Base-by-base conservation (phyloP, 306 rosid species). In the Cucurbita argyrosperma region DNA sequence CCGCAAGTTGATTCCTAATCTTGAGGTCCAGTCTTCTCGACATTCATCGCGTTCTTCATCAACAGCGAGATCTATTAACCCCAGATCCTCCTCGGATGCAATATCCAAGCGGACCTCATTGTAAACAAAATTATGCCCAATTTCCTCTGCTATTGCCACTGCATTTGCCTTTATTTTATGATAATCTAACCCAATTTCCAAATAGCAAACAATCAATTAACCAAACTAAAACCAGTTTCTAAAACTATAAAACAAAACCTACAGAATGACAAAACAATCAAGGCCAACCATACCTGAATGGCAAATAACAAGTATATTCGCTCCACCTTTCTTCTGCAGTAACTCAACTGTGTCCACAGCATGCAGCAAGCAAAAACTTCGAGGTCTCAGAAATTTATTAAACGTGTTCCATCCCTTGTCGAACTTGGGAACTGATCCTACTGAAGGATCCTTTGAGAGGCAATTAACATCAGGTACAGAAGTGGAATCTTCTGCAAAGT, bases 361-460 rank as follows among this genome's bases (percentile, higher is more conserved):
- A 67, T 94, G 99, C 84, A 88, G 96, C 84, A 94, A 80, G 84
- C 99, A 94, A 87, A 94, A 94, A 75, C 92, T 88, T 76, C 96
- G 86, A 26, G 99, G 99, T 80, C 97, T 91, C 56, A 87, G 79
- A 84, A 85, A 83, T 67, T 85, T 88, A 74, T 81, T 61, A 61
- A 81, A 76, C 49, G 85, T 75, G 74, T 85, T 82, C 97, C 95
- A 87, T 66, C 68, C 77, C n/a, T 57, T 79, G 38, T 75, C 85
- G 67, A 67, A 78, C 65, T 80, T 76, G 76, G 64, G 77, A 65
- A 79, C 37, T 57, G 85, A 83, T 63, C 79, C 87, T 72, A 80
- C 56, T 10, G 77, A 72, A 10, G 75, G 83, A 80, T 82, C 85
- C 74, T 80, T 81, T 51, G 62, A 72, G 39, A 76, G 76, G 43